A percentile compares a stretch with the other conserved stretches of the same genome.
These are phyloP conservation scores for Nasturtium officinale DNA, from an alignment of 345 rosid genomes.

Conservation along the genomic window DNA sequence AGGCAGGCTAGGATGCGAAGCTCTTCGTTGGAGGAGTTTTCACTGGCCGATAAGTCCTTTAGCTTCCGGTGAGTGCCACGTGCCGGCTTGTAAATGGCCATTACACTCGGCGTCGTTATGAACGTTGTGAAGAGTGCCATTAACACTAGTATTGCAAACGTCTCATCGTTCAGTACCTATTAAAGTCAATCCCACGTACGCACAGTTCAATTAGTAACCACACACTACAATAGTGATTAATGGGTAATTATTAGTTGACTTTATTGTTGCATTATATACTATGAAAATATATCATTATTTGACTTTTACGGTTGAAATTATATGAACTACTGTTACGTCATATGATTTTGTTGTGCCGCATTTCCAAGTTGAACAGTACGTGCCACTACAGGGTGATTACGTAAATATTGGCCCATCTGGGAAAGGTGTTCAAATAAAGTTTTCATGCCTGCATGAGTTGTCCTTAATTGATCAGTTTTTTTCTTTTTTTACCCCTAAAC, in stretches of 20 bases:
- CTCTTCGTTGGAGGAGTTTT: constrained; percentile 46
- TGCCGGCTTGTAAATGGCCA: constrained; percentile 73
- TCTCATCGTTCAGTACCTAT: constrained; percentile 85
- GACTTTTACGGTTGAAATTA: not conserved
- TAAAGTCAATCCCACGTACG: not conserved
- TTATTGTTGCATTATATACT: not conserved
- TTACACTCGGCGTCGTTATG: constrained; percentile 72
- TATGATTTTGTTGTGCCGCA: constrained; percentile 17
- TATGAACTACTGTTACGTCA: not conserved
- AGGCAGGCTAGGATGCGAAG: constrained; percentile 73
- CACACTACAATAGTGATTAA: not conserved
- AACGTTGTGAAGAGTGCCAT: constrained; percentile 93
- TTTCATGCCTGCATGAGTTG: constrained; percentile 17
- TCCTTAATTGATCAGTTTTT: not conserved
- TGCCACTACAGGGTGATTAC: not conserved
- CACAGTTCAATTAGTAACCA: not conserved
- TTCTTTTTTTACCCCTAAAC: not conserved
- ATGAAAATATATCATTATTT: not conserved
- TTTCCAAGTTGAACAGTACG: not conserved
- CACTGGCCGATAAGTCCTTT: constrained; percentile 47
- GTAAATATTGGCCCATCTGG: constrained; percentile 12
- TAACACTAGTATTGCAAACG: constrained; percentile 70
- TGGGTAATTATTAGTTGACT: constrained; percentile 3
- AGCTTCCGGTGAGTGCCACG: constrained; percentile 59
- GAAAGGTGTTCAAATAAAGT: not conserved